Base-by-base conservation (phyloP, 768 basidiomycete genomes). In the Suillus tomentosus region DNA sequence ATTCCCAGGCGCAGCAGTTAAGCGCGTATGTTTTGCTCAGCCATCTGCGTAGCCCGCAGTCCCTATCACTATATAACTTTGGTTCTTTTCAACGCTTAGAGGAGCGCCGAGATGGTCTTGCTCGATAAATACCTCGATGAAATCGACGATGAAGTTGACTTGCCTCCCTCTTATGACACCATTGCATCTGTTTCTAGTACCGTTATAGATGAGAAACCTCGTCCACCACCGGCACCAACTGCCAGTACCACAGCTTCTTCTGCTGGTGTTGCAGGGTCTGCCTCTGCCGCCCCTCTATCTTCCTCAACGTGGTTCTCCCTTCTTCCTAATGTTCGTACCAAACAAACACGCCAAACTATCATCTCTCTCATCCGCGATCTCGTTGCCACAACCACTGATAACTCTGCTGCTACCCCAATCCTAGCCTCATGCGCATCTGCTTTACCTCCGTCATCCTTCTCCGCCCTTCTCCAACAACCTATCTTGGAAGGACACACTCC, bases 401-500 rank as follows among this genome's bases (percentile, higher is more conserved):
- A 67, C 69, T 92, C 90, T 68, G 80, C 83, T 3, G 85, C 85
- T 13, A 87, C 87, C 0, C 91, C 90, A 68, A 68, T 57, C 17
- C 24, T 57, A 11, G 24, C 39, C 4, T 57, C 56, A 71, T 10
- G 71, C 79, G 0, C 79, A 86, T 43, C 75, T 74, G 19, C 66
- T 91, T 2, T 80, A 83, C 5, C 39, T 40, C 56, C 56, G 4
- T 19, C 37, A 10, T 57, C 56, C 14, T 76, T 91, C 43, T 80
- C 86, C 0, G 64, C 77, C 0, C 68, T 92, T 10, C 76, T 92
- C 0, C 90, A 90, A 69, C 85, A 90, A 53, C 81, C 75, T 36
- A 85, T 78, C 10, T 85, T 91, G 43, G 90, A 91, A 68, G 79
- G 78, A 0, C 88, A 87, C 68, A 85, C 86, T 0, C 86, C 88